Percentiles rank a stretch among this genome's conserved stretches.
These are phyloP conservation scores for Paxillus rubicundulus DNA, from an alignment of 768 basidiomycete species.

Conservation along the genomic window DNA sequence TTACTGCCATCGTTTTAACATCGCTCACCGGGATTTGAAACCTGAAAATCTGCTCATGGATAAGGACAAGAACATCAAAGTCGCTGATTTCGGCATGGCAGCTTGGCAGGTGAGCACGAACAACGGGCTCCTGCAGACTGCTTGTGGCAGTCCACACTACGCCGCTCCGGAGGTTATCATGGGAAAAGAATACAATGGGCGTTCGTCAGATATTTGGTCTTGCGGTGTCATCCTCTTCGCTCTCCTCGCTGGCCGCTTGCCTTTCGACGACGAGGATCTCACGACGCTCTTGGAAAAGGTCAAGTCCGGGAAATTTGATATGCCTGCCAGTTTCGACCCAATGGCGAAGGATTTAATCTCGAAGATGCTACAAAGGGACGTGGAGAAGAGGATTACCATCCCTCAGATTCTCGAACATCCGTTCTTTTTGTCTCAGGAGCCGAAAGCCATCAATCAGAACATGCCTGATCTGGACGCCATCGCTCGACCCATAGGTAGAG, in stretches of 20 bases:
- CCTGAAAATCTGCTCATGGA: conserved; percentile 92
- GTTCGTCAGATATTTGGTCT: conserved; percentile 93
- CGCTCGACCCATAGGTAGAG: conserved; percentile 60
- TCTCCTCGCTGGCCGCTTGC: conserved; percentile 81
- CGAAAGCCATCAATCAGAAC: conserved; percentile 40
- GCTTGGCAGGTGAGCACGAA: conserved; percentile 74
- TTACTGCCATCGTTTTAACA: conserved; percentile 93
- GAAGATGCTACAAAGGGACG: conserved; percentile 79
- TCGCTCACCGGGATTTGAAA: conserved; percentile 92
- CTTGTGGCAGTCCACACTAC: conserved; percentile 94
- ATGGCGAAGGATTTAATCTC: conserved; percentile 74
- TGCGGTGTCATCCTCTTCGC: conserved; percentile 93
- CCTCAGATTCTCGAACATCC: conserved; percentile 76
- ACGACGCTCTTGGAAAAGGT: conserved; percentile 78
- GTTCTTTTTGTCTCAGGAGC: conserved; percentile 62
- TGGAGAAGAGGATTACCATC: conserved; percentile 76
- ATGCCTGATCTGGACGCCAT: conserved; percentile 66
- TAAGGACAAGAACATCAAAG: conserved; percentile 81
- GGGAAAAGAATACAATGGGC: conserved; percentile 81
- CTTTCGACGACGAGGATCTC: conserved; percentile 90
- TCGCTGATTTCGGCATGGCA: conserved; percentile 98
- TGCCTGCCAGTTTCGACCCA: conserved; percentile 68
- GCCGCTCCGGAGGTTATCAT: conserved; percentile 89
- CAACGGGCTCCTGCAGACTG: conserved; percentile 66
- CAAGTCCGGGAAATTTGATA: conserved; percentile 65